Percentiles rank a stretch among this genome's conserved stretches.
Evolutionary conservation across 805 yeast genomes (phyloP).

Genomic region (Yarrowia bubula): DNA sequence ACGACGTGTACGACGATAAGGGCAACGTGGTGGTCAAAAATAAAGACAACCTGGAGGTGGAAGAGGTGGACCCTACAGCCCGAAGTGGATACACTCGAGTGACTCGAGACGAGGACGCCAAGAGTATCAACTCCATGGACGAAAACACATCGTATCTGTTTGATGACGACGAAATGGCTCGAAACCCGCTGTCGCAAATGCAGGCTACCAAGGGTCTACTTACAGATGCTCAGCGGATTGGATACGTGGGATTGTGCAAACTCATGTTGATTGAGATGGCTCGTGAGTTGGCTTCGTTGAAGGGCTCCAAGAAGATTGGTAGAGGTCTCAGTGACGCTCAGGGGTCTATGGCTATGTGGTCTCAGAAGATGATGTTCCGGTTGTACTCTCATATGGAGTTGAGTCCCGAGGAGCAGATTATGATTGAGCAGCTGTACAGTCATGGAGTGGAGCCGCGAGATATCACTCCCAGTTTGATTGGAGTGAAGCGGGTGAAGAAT

Average conservation of each 20-base stretch:
- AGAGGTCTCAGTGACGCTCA: conserved; percentile 60
- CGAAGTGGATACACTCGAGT: conserved; percentile 83
- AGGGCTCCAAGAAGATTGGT: conserved; percentile 36
- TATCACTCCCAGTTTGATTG: conserved; percentile 60
- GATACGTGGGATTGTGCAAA: conserved; percentile 83
- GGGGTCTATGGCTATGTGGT: conserved; percentile 82
- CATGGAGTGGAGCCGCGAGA: conserved; percentile 81
- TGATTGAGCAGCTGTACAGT: conserved; percentile 81
- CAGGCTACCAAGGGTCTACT: conserved; percentile 78
- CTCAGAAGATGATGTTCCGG: conserved; percentile 64
- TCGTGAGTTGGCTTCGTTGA: conserved; percentile 59
- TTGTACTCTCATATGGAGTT: conserved; percentile 81
- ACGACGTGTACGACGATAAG: conserved; percentile 75
- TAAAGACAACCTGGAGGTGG: conserved; percentile 31
- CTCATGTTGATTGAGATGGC: conserved; percentile 79
- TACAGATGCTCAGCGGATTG: conserved; percentile 80
- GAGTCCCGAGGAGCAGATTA: conserved; percentile 67
- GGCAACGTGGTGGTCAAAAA: conserved; percentile 45
- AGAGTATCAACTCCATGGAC: conserved; percentile 53
- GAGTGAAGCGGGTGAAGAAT: conserved; percentile 51
- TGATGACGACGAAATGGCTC: conserved; percentile 44
- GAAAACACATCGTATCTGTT: conserved; percentile 57
- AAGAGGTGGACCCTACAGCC: conserved; percentile 44
- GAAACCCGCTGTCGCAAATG: conserved; percentile 62
- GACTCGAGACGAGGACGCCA: conserved; percentile 78